Evolutionary conservation across 768 basidiomycete genomes (phyloP).

Genomic region (Tulasnella sp.): DNA sequence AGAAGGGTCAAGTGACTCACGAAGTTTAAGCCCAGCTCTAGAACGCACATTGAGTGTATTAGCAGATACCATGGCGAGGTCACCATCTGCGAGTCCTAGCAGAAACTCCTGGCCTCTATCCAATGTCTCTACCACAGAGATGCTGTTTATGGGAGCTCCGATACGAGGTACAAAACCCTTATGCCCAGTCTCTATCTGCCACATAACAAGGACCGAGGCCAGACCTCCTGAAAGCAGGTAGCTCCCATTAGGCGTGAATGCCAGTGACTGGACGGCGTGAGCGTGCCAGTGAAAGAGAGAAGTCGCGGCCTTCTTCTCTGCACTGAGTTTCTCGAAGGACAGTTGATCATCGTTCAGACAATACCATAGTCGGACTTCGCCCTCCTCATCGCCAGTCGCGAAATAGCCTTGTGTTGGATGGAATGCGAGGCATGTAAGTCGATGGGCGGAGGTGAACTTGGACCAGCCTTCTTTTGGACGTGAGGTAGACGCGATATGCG

Average conservation of each 20-base stretch:
- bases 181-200: slow-evolving; percentile 84
- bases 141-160: slow-evolving; percentile 70
- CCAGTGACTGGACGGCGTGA: slow-evolving; percentile 76
- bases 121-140: slow-evolving; percentile 43
- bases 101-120: slow-evolving; percentile 74
- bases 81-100: slow-evolving; percentile 71
- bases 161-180: slow-evolving; percentile 89
- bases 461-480: slow-evolving; percentile 55
- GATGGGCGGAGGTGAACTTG: slow-evolving; percentile 73
- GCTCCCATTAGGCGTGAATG: slow-evolving; percentile 83
- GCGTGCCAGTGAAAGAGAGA: slow-evolving; percentile 94
- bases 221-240: slow-evolving; percentile 91
- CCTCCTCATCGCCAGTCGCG: slow-evolving; percentile 84
- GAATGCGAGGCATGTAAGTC: slow-evolving; percentile 72
- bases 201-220: slow-evolving; percentile 92
- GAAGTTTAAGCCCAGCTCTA: slow-evolving; percentile 66
- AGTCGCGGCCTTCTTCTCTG: slow-evolving; percentile 75
- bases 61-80: slow-evolving; percentile 62
- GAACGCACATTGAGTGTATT: slow-evolving; percentile 61
- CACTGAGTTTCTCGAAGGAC: slow-evolving; percentile 35
- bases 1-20: slow-evolving; percentile 33
- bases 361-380: slow-evolving; percentile 85
- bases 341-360: slow-evolving; percentile 52
- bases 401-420: slow-evolving; percentile 90
- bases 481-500: slow-evolving; percentile 59